These are phyloP conservation scores for Tillandsia fasciculata DNA, from an alignment of 176 grass and related monocot genomes.

Conservation along the genomic window DNA sequence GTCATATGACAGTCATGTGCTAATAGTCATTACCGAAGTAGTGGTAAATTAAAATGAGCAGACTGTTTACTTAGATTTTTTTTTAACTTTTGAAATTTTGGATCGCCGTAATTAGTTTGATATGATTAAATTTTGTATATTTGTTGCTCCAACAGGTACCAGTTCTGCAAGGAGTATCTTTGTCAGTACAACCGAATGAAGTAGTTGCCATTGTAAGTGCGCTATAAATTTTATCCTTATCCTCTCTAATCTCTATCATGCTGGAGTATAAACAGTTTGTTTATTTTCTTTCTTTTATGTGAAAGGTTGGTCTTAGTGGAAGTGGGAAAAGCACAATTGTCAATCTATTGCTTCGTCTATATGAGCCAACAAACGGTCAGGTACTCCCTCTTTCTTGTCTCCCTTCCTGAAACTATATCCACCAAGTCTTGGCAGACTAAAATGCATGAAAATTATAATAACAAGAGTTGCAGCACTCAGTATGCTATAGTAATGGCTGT, in stretches of 20 bases:
- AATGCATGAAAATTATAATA: no score
- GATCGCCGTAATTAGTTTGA: neutral
- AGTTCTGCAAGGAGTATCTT: constrained; percentile 52
- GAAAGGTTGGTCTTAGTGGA: constrained; percentile 89
- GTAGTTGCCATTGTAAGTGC: constrained; percentile 89
- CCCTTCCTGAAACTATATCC: neutral
- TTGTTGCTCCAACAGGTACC: constrained; percentile 42
- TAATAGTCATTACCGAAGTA: no score
- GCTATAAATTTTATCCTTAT: constrained; percentile 8
- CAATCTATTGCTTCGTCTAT: constrained; percentile 80
- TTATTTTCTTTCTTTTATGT: constrained; percentile 22
- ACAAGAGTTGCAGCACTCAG: no score
- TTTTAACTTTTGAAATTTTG: no score
- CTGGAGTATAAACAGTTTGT: neutral
- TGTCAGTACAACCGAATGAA: constrained; percentile 73
- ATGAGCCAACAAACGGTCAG: constrained; percentile 78
- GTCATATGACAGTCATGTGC: neutral
- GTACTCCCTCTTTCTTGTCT: constrained; percentile 40
- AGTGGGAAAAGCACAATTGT: constrained; percentile 95
- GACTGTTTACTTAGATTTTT: no score
- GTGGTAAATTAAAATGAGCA: no score
- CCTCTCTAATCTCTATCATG: neutral
- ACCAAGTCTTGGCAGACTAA: neutral
- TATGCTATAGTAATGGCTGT: no score
- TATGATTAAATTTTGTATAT: neutral